Base-by-base conservation (phyloP, 306 rosid species). In the Macrotyloma uniflorum region DNA sequence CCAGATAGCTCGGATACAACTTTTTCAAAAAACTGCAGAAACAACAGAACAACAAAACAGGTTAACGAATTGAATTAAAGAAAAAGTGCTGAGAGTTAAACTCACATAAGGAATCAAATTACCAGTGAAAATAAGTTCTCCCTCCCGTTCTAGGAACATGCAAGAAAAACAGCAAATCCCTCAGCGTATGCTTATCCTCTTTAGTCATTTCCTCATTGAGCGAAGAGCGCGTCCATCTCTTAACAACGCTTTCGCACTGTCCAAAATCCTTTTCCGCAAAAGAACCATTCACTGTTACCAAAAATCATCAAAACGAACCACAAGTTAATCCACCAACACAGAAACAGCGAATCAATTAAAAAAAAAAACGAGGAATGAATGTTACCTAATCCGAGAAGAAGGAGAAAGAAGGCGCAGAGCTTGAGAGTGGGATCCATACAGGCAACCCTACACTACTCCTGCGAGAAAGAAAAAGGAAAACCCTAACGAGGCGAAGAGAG, bases 111-210 rank as follows among this genome's bases (percentile, higher is more conserved):
- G 22, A 15, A 58, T 22, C 8, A 24, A 38, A 77, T 81, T 87
- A 93, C 98, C 99, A 93, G 33, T 91, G 96, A 63, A 90, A 93
- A 84, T 93, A 96, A 6, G 99, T 89, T 12, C 98, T 89, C 33
- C 99, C 99, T 76, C 98, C 98, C 23, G 99, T 96, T 86, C 99
- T 87, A 8, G 98, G 99, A 65, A 96, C 86, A 76, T 96, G 99
- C 43, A 96, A 97, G 79, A 96, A 96, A 85, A 91, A 96, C 68
- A 96, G 81, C 83, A 96, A 91, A 72, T 90, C 97, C 88, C 66
- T 82, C 16, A 93, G 79, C 1, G 82, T 87, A 84, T 90, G 98
- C 26, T 87, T 91, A 72, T 96, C 98, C 64, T 86, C 85, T 70
- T 49, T 69, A 23, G 67, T 74, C 80, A 84, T 64, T 77, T 88